A percentile compares a stretch with the other conserved stretches of the same genome.
These are phyloP conservation scores for Novymonas esmeraldas DNA, from an alignment of 208 protist genomes.

Conservation along the genomic window DNA sequence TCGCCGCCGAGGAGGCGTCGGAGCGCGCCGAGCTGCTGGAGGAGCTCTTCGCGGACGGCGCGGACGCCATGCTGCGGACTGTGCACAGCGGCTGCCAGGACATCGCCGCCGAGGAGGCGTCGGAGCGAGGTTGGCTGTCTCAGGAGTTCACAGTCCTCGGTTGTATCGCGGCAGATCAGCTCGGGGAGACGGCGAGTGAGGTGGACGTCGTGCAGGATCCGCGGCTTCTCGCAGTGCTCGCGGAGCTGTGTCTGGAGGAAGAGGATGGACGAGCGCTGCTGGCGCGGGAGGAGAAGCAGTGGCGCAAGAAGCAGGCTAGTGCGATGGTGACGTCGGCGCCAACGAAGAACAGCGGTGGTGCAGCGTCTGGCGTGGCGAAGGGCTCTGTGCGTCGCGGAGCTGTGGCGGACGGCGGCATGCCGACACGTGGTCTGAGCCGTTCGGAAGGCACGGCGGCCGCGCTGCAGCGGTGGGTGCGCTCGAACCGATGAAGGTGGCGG, in stretches of 20 bases:
- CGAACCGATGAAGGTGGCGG: not conserved
- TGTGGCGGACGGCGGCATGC: not conserved
- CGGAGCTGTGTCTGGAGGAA: slow-evolving; percentile 26
- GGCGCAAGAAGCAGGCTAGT: not conserved
- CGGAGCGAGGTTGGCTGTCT: slow-evolving; percentile 11
- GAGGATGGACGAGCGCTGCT: slow-evolving; percentile 47
- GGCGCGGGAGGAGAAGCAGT: not conserved
- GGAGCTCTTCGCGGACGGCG: not conserved
- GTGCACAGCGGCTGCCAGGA: slow-evolving; percentile 23
- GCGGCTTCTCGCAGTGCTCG: not conserved
- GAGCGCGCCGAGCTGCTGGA: not conserved
- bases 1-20: not conserved
- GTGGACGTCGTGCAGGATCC: not conserved
- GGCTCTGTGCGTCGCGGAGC: not conserved
- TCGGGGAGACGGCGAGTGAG: not conserved
- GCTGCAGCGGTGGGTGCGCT: slow-evolving; percentile 21
- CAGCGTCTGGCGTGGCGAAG: not conserved
- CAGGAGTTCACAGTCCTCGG: too few species aligned
- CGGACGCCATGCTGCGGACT: not conserved
- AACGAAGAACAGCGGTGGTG: not conserved
- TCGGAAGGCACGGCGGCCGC: not conserved
- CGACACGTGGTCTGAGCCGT: not conserved
- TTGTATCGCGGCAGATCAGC: slow-evolving; percentile 4
- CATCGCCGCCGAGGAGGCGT: slow-evolving; percentile 38
- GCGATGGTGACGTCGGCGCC: not conserved